Conservation (phyloP, 2,329 filamentous ascomycete species). For the Ophiostoma tasmaniense region DNA sequence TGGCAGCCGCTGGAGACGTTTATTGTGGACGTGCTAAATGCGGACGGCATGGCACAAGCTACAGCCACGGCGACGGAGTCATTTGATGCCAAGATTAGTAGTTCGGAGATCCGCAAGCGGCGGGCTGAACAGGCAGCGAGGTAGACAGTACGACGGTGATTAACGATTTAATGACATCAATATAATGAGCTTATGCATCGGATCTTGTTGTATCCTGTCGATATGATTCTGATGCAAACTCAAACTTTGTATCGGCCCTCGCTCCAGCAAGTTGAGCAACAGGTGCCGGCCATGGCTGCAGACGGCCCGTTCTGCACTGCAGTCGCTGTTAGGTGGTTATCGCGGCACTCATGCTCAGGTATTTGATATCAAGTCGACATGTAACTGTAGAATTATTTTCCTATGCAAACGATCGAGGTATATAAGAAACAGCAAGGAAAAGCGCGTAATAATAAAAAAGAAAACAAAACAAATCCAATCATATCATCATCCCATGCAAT, state of each 20-base stretch:
- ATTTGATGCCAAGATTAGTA: conserved; percentile 83
- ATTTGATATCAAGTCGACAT: neutral
- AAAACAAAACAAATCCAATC: neutral
- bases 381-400: neutral
- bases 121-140: conserved; percentile 30
- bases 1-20: conserved; percentile 72
- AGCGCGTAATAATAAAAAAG: neutral
- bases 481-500: neutral
- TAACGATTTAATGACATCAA: too few relatives aligned
- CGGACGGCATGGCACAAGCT: conserved; percentile 37
- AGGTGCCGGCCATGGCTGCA: neutral
- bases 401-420: neutral
- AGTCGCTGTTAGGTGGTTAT: neutral
- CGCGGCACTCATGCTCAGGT: too few relatives aligned
- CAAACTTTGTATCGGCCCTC: neutral
- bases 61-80: conserved; percentile 28
- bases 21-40: conserved; percentile 81
- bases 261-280: too few relatives aligned
- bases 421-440: neutral
- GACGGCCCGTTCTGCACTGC: neutral
- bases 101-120: conserved; percentile 65
- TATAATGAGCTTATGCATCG: too few relatives aligned
- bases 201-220: neutral
- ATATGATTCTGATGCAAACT: neutral
- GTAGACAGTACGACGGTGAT: too few relatives aligned